Base-by-base conservation (phyloP, 1,284 basidiomycete genomes). In the Malassezia equina region DNA sequence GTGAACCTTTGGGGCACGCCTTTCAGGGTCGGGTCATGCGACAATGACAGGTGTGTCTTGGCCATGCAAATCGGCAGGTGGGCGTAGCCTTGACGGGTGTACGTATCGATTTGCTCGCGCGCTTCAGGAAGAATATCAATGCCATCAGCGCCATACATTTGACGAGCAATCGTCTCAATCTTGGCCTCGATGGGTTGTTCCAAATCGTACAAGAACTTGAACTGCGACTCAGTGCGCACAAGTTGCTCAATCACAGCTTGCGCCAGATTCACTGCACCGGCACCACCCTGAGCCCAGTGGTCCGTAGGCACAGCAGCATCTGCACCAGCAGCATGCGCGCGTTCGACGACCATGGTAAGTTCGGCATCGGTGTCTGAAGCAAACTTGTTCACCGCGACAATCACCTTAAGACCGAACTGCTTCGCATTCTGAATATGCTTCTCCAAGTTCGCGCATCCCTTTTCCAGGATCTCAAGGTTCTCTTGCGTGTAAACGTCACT, bases 341-440 rank as follows among this genome's bases (percentile, higher is more conserved):
- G 81, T 66, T 86, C 80, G 53, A 85, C 83, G 41, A 98, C 82
- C 50, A 96, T 82, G 55, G 84, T 84, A 54, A 95, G 82, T 75
- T 98, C 93, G 33, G 91, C 88, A 23, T 81, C 79, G 8, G 94
- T 88, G 76, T 98, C 93, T 62, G 88, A 84, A 4, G 86, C 80
- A 77, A 98, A 98, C 75, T 85, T 85, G 79, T 98, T 98, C 78
- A 98, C 83, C 47, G 85, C 94, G 36, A 98, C 86, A 61, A 98
- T 84, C 56, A 94, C 91, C 80, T 98, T 98, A 77, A 98, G 79
- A 36, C 90, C 90, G 68, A 94, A 93, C 79, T 94, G 95, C 77
- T 84, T 85, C 32, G 87, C 86, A 77, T 98, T 98, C 76, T 89
- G 80, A 65, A 98, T 94, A 76, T 98, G 93, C 76, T 86, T 89